A percentile compares a stretch with the other conserved stretches of the same genome.
Evolutionary conservation across 2,329 filamentous ascomycete species (phyloP).

Genomic region (Hypocrella siamensis): DNA sequence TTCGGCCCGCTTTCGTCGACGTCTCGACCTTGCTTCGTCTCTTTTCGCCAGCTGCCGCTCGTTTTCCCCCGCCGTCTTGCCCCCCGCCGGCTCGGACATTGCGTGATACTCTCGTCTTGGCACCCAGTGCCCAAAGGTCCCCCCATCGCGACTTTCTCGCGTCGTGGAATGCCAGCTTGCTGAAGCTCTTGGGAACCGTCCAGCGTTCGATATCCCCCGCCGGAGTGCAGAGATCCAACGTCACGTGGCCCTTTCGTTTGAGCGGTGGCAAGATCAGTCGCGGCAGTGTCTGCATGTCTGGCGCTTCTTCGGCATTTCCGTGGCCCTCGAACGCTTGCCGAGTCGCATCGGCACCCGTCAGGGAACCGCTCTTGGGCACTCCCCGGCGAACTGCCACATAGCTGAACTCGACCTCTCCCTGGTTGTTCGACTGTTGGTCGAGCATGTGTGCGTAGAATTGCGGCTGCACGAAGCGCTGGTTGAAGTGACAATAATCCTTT

Average conservation of each 20-base stretch:
- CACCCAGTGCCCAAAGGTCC: slow-evolving; percentile 87
- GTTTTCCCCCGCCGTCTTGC: slow-evolving; percentile 29
- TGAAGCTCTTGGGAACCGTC: slow-evolving; percentile 74
- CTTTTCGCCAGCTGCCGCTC: slow-evolving; percentile 20
- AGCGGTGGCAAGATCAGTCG: slow-evolving; percentile 65
- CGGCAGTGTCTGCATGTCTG: slow-evolving; percentile 55
- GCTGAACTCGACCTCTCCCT: slow-evolving; percentile 83
- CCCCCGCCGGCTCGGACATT: slow-evolving; percentile 42
- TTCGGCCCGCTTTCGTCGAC: slow-evolving; percentile 17
- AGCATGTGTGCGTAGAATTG: slow-evolving; percentile 66
- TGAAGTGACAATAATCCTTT: slow-evolving; percentile 84
- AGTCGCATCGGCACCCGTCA: slow-evolving; percentile 40
- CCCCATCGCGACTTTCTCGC: slow-evolving; percentile 85
- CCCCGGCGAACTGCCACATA: slow-evolving; percentile 79
- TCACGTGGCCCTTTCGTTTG: slow-evolving; percentile 79
- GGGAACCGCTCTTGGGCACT: slow-evolving; percentile 17
- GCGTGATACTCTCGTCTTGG: slow-evolving; percentile 62
- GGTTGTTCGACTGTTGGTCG: slow-evolving; percentile 53
- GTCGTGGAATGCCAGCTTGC: slow-evolving; percentile 73
- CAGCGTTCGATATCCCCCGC: slow-evolving; percentile 77
- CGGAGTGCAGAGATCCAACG: slow-evolving; percentile 81
- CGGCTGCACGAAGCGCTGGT: slow-evolving; percentile 76
- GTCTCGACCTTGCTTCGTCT: slow-evolving; percentile 22
- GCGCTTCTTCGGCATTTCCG: slow-evolving; percentile 29
- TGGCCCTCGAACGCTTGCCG: slow-evolving; percentile 59